A percentile compares a stretch with the other conserved stretches of the same genome.
These are phyloP conservation scores for Ustilago loliicola DNA, from an alignment of 1,284 basidiomycete genomes.

Conservation along the genomic window DNA sequence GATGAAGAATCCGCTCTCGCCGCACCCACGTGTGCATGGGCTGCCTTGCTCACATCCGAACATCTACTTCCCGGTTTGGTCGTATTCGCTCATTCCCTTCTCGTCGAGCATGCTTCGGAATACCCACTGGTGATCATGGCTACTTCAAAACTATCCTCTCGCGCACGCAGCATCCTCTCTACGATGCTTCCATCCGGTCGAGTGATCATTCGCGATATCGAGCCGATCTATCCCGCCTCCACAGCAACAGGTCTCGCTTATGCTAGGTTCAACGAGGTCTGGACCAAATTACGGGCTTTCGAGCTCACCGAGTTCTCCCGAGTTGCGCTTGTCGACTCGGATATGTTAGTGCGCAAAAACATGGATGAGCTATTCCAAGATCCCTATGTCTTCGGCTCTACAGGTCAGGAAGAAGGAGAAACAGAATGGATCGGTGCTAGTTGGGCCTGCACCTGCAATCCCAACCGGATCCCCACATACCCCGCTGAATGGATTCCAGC, in stretches of 20 bases:
- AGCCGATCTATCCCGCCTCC: constrained; percentile 42
- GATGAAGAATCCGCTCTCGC: constrained; percentile 9
- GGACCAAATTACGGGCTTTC: constrained; percentile 69
- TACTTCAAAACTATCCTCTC: constrained; percentile 40
- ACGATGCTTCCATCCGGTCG: constrained; percentile 33
- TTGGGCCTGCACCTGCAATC: constrained; percentile 95
- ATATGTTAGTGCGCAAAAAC: constrained; percentile 87
- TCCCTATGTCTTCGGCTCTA: constrained; percentile 65
- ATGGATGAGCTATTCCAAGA: constrained; percentile 88
- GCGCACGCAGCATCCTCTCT: constrained; percentile 32
- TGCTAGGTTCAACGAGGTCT: constrained; percentile 63
- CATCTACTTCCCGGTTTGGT: constrained; percentile 58
- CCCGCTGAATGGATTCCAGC: constrained; percentile 89
- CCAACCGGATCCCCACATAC: constrained; percentile 84
- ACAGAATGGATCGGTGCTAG: constrained; percentile 80
- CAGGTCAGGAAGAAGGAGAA: constrained; percentile 73
- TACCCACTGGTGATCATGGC: constrained; percentile 64
- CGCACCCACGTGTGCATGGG: constrained; percentile 50
- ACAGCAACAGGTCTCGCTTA: constrained; percentile 32
- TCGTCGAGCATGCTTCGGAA: constrained; percentile 40
- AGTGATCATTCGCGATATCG: constrained; percentile 44
- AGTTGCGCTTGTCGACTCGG: constrained; percentile 86
- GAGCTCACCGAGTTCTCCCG: constrained; percentile 74
- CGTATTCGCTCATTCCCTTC: constrained; percentile 58
- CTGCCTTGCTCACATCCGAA: constrained; percentile 62